Conservation (phyloP, 2,329 filamentous ascomycete genomes). For the Didymellaceae sp. region DNA sequence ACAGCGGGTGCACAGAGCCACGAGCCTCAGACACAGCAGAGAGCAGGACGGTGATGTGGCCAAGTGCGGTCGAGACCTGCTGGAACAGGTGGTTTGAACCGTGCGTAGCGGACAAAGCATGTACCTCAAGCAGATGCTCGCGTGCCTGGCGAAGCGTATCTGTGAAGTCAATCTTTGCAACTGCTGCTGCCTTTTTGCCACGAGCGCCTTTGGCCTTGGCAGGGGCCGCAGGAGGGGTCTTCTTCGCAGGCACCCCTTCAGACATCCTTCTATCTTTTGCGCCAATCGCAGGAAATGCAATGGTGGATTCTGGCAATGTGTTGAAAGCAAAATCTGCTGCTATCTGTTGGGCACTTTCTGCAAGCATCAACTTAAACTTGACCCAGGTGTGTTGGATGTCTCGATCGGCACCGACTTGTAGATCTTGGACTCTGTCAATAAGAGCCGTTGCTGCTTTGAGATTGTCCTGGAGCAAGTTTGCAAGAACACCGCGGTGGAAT, state of each 20-base stretch:
- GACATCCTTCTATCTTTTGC: conserved; percentile 36
- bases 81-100: conserved; percentile 66
- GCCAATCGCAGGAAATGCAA: conserved; percentile 78
- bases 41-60: conserved; percentile 48
- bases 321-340: conserved; percentile 83
- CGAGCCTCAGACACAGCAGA: conserved; percentile 46
- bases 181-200: conserved; percentile 30
- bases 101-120: conserved; percentile 60
- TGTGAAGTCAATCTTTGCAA: conserved; percentile 55
- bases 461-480: conserved; percentile 43
- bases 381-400: conserved; percentile 62
- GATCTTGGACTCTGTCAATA: conserved; percentile 33
- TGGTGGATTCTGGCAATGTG: conserved; percentile 88
- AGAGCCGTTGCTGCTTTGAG: conserved; percentile 36
- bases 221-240: conserved; percentile 12
- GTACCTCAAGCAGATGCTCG: conserved; percentile 68
- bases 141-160: conserved; percentile 70
- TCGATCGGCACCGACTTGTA: conserved; percentile 48
- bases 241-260: conserved; percentile 27
- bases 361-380: conserved; percentile 71
- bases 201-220: conserved; percentile 25
- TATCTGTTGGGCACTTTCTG: conserved; percentile 74
- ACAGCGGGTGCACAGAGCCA: conserved; percentile 47
- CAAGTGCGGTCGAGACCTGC: conserved; percentile 46
- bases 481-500: conserved; percentile 59